Evolutionary conservation across 257 asterid species (phyloP).

Genomic region (Nicotiana sylvestris): DNA sequence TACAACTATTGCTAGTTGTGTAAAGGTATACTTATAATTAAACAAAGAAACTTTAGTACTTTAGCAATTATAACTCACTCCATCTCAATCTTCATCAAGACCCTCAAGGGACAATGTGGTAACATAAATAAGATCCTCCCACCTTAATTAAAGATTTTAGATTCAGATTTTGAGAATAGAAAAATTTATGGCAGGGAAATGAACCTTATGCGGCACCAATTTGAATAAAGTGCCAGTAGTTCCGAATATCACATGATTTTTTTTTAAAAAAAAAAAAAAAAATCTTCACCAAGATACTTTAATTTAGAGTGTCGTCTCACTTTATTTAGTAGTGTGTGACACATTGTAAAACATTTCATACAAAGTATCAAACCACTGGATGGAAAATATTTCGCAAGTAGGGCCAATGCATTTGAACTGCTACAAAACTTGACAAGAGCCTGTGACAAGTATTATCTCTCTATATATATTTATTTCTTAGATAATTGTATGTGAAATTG

Average conservation of each 20-base stretch:
- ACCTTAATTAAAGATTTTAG: not conserved
- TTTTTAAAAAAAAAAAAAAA: no score
- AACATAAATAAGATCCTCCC: not conserved
- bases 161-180: not conserved
- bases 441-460: not conserved
- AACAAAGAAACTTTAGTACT: not conserved
- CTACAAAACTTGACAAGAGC: not conserved
- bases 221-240: no score
- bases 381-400: not conserved
- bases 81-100: not conserved
- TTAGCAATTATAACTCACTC: not conserved
- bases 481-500: conserved; percentile 10
- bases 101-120: no score
- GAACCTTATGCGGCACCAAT: no score
- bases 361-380: not conserved
- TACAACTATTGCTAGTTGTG: not conserved
- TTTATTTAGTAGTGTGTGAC: not conserved
- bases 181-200: not conserved
- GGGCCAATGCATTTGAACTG: not conserved
- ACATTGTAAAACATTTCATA: not conserved
- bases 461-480: not conserved
- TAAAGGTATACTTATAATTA: not conserved
- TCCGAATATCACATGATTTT: no score
- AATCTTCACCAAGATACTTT: not conserved
- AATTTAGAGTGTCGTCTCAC: not conserved